These are phyloP conservation scores for Cladophialophora bantiana DNA, from an alignment of 2,329 filamentous ascomycete genomes.

Conservation along the genomic window DNA sequence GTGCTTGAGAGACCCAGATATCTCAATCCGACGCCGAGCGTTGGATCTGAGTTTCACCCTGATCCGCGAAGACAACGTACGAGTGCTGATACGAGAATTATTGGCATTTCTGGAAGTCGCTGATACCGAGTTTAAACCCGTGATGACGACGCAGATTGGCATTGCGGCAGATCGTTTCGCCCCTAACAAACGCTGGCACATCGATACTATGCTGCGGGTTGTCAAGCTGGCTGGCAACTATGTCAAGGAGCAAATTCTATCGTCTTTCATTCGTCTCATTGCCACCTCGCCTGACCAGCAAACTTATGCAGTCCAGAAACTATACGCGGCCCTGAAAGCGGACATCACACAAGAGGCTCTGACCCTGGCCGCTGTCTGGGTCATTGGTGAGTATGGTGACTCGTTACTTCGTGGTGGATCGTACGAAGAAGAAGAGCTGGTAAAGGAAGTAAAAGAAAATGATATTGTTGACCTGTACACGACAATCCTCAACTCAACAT, in stretches of 20 bases:
- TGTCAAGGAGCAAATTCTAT: conserved; percentile 96
- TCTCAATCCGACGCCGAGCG: conserved; percentile 94
- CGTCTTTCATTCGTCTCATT: conserved; percentile 93
- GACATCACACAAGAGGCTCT: conserved; percentile 98
- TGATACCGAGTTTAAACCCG: conserved; percentile 97
- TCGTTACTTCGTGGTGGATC: conserved; percentile 85
- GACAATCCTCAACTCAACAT: conserved; percentile 91
- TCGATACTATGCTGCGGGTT: conserved; percentile 95
- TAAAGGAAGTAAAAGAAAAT: conserved; percentile 80
- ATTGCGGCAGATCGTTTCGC: conserved; percentile 95
- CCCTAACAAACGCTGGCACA: conserved; percentile 97
- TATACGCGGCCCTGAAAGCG: conserved; percentile 88
- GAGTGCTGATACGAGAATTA: conserved; percentile 89
- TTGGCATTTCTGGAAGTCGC: conserved; percentile 95
- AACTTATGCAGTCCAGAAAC: conserved; percentile 94
- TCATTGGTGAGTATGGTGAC: conserved; percentile 96
- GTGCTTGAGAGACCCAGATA: conserved; percentile 94
- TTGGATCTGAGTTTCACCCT: conserved; percentile 96
- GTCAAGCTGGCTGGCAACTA: conserved; percentile 93
- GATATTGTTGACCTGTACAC: conserved; percentile 94
- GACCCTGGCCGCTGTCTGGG: conserved; percentile 93
- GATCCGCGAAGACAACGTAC: conserved; percentile 95
- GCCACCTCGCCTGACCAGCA: conserved; percentile 94
- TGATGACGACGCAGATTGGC: conserved; percentile 97
- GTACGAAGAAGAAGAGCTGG: conserved; percentile 92